A percentile compares a stretch with the other conserved stretches of the same genome.
Conservation (phyloP, 2,329 filamentous ascomycete genomes). For the Beauveria sp. region DNA sequence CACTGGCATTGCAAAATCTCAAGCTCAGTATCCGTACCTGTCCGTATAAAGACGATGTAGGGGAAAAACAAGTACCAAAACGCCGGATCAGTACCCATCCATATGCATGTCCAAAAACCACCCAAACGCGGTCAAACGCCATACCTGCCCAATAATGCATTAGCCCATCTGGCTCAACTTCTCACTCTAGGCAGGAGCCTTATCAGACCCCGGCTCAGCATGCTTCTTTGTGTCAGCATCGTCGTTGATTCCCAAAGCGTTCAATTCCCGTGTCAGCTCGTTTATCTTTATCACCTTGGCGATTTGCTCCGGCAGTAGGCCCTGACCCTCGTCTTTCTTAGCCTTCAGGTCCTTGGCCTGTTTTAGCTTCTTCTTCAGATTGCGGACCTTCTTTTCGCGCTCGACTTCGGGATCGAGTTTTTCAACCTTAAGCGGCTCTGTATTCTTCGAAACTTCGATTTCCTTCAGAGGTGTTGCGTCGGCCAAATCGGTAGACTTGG, state of each 20-base stretch:
- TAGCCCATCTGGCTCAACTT: neutral
- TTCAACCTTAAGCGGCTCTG: constrained; percentile 29
- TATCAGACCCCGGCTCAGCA: constrained; percentile 1
- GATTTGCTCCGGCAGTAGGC: constrained; percentile 84
- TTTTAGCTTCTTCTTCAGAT: constrained; percentile 87
- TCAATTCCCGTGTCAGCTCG: constrained; percentile 82
- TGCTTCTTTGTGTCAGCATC: constrained; percentile 55
- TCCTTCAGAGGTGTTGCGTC: neutral
- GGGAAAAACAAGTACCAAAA: neutral
- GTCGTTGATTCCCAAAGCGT: constrained; percentile 73
- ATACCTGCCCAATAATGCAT: neutral
- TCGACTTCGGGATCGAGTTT: constrained; percentile 63
- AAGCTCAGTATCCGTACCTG: no score
- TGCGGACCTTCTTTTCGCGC: constrained; percentile 86
- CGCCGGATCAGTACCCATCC: neutral
- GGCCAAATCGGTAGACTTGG: constrained; percentile 43
- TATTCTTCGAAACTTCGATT: constrained; percentile 49
- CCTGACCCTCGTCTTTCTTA: constrained; percentile 83
- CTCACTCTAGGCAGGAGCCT: neutral
- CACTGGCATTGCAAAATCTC: neutral
- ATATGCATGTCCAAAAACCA: neutral
- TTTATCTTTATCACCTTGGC: constrained; percentile 97
- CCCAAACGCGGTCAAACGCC: neutral
- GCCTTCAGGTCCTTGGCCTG: constrained; percentile 85
- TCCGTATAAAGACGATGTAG: neutral